Conservation (phyloP, 768 basidiomycete genomes). For the Rhodotorula graminis region DNA sequence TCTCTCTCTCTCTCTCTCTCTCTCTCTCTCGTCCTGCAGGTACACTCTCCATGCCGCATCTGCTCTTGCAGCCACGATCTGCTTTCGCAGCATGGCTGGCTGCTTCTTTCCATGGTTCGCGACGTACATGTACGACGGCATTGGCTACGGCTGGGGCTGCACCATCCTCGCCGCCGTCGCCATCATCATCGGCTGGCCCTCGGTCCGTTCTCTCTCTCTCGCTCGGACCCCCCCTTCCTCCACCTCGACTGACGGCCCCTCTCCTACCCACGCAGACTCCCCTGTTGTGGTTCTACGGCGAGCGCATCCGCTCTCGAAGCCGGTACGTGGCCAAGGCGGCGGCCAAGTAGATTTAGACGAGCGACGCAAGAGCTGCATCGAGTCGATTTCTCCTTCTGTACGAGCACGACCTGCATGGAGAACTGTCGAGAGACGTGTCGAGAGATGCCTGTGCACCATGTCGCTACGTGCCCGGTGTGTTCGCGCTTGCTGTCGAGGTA, state of each 20-base stretch:
- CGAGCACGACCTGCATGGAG: too few relatives aligned
- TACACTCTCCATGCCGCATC: slow-evolving; percentile 47
- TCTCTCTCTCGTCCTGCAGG: slow-evolving; percentile 26
- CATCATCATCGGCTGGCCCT: slow-evolving; percentile 60
- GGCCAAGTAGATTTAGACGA: neutral
- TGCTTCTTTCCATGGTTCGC: slow-evolving; percentile 65
- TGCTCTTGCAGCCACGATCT: slow-evolving; percentile 63
- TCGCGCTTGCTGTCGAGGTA: too few relatives aligned
- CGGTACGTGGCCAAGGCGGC: neutral
- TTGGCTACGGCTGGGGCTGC: slow-evolving; percentile 67
- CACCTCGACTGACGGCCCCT: neutral
- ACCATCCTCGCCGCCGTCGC: slow-evolving; percentile 61
- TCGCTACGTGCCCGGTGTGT: too few relatives aligned
- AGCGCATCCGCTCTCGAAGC: slow-evolving; percentile 2
- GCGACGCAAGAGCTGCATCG: neutral
- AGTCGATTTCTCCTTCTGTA: neutral
- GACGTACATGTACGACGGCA: slow-evolving; percentile 50
- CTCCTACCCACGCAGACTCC: neutral
- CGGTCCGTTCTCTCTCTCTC: slow-evolving; percentile 5
- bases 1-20: too few relatives aligned
- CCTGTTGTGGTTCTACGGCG: slow-evolving; percentile 15
- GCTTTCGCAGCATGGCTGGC: slow-evolving; percentile 62
- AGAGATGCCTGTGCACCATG: too few relatives aligned
- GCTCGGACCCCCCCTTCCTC: neutral
- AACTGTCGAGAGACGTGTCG: too few relatives aligned